Evolutionary conservation across 495 filamentous ascomycete species (phyloP).

Genomic region (Friedmanniomyces simplex): DNA sequence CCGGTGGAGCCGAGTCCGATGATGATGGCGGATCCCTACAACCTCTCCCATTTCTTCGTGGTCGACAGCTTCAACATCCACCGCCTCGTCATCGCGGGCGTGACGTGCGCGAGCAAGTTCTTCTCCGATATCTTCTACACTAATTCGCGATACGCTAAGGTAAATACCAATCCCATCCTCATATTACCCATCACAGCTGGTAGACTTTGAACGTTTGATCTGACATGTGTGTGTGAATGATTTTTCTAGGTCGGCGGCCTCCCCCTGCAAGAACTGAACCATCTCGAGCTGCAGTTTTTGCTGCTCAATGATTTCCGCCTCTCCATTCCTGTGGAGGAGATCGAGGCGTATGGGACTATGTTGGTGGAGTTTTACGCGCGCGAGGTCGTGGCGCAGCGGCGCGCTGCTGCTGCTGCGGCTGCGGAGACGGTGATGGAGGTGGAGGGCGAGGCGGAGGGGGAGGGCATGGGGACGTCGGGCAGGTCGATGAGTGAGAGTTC

Average conservation of each 20-base stretch:
- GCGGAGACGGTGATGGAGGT: too few species aligned
- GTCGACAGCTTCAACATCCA: constrained; percentile 99
- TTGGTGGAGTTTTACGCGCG: constrained; percentile 95
- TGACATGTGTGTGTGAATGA: too few species aligned
- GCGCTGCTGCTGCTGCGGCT: constrained; percentile 14
- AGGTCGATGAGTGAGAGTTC: constrained; percentile 20
- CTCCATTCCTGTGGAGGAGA: constrained; percentile 83
- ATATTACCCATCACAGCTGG: not conserved
- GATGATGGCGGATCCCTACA: constrained; percentile 41
- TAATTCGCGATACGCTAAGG: constrained; percentile 98
- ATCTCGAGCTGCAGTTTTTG: constrained; percentile 93
- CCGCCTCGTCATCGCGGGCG: constrained; percentile 89
- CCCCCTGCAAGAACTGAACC: constrained; percentile 92
- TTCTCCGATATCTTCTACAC: constrained; percentile 99
- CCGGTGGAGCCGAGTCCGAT: constrained; percentile 20
- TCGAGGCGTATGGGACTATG: constrained; percentile 98
- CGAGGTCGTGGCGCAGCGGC: constrained; percentile 67
- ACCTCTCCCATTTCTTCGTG: constrained; percentile 76
- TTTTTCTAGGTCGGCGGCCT: constrained; percentile 89
- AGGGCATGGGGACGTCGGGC: too few species aligned
- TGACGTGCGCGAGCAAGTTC: constrained; percentile 98
- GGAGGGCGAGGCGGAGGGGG: too few species aligned
- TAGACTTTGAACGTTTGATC: not conserved
- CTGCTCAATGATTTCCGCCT: constrained; percentile 95
- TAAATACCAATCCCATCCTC: constrained; percentile 35